Base-by-base conservation (phyloP, 768 basidiomycete genomes). In the Filobasidium floriforme region DNA sequence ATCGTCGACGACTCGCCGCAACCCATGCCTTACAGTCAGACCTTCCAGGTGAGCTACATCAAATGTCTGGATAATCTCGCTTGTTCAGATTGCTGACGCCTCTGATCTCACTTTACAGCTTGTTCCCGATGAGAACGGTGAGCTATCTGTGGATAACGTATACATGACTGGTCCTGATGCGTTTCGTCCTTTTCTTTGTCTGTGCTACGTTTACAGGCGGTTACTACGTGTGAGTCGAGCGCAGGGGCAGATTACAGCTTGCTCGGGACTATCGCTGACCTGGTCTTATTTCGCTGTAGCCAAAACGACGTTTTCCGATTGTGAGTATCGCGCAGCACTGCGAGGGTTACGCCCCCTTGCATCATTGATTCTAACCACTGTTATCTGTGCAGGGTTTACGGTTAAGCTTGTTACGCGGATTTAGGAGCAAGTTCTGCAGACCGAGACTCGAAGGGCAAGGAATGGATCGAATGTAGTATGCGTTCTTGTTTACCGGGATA, bases 1-100 rank as follows among this genome's bases (percentile, higher is more conserved):
- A 41, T 87, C 55, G 93, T 98, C 70, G 93, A 97, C 72, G 90
- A 89, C 68, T 83, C 82, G 69, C 51, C 79, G 65, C 89, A 89
- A 71, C 86, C 90, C n/a, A 81, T 99, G 65, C 86, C 85, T 73
- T 99, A 90, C 82, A 89, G 87, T 70, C 96, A 99, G 80, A 82
- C 86, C 69, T 99, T 99, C 86, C 91, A 94, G 71, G 74, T 78
- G 65, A 71, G 72, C 66, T n/a, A n/a, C 32, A 9, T 4, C 24
- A 64, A 41, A 46, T 22, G 32, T 59, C 22, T 28, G 7, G 10
- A 10, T 46, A 29, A 6, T 2, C 18, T 9, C 37, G 28, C 15
- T 6, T 40, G 19, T 22, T 5, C 4, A 37, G 18, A 64, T 19
- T 24, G 41, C 65, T 61, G 37, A 60, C 18, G 11, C 18, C 10